Evolutionary conservation across 2,329 filamentous ascomycete species (phyloP), one percentile per base, ranked within the genome.

Genomic region (Colletotrichum australisinense): DNA sequence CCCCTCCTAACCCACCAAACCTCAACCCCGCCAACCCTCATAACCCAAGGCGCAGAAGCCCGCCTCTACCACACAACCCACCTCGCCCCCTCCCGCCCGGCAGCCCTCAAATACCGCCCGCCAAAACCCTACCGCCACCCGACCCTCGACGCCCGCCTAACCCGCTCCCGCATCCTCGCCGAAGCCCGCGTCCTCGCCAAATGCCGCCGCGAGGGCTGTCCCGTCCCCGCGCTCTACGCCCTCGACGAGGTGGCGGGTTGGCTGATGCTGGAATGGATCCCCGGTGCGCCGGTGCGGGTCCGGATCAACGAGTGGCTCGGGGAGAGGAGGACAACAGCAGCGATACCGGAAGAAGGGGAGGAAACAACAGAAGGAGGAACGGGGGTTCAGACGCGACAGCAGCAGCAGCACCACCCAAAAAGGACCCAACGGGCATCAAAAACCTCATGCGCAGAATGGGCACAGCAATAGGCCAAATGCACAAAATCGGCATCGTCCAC

Each of bases 11-110:
- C 87, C 72, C 86, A 91, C 85, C 89, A 89, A 81, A 86, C 89
- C 74, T 86, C 90, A 52, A 82, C 86, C 77, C 83, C 89, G 62
- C 91, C 94, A 75, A 83, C 81, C 62, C 93, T 98, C 79, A 90
- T 98, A 78, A 93, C 94, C 70, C 97, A 98, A 88, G 97, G 97
- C 84, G 97, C 97, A 81, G 97, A 99, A 90, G 95, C 94, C 73
- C 94, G 96, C 76, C 91, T 99, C 80, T 98, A 97, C 90, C 93
- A 92, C 82, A 96, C 94, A 22, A 92, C 90, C 68, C 97, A 94
- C 84, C 92, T 98, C 67, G 82, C 88, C 1, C 89, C 93, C 52
- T 81, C 87, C 69, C 86, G 90, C 11, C 90, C 93, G 16, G 93
- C 92, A 80, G 94, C 96, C 1, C 90, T 98, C 75, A 99, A 99